Base-by-base conservation (phyloP, 371 early-diverging fungal genomes). In the Nosema muscidifuracis region DNA sequence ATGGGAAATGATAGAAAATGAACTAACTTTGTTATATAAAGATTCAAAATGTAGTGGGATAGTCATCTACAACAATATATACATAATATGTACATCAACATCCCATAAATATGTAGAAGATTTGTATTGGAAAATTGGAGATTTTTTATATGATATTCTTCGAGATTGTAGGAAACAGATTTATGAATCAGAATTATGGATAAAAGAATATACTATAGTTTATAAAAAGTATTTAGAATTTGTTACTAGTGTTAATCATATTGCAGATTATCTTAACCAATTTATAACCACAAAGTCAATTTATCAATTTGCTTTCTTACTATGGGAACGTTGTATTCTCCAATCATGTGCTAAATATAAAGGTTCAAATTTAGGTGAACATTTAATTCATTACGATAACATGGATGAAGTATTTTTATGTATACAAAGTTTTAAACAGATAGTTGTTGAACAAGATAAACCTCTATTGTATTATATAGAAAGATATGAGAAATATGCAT, bases 111-210 rank as follows among this genome's bases (percentile, higher is more conserved):
- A 38, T 60, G 72, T 72, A 9, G 64, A 61, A 31, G 62, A 50
- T 42, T 43, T 76, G 42, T 76, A 76, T 60, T 76, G 77, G 77
- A 71, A 71, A 53, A 76, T 76, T 33, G 77, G 77, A 50, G 77
- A 76, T 65, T 76, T 76, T 65, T n/a, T 76, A 1, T 71, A 71
- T 33, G 65, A 58, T 30, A 56, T 22, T 22, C 26, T 44, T 0
- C 33, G 62, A 42, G 63, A 65, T 10, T 30, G 36, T 16, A 71
- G 63, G 38, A 18, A 26, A 0, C 28, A 51, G 16, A 61, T 76
- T 43, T 61, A 62, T 43, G 40, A 62, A 28, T 24, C 26, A 16
- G 38, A 50, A 3, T 36, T 53, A 26, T 68, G 66, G 62, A 57
- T 75, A n/a, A 2, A 20, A 18, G 65, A 57, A n/a, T 75, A 75